These are phyloP conservation scores for Cordyceps tenuipes DNA, from an alignment of 2,329 filamentous ascomycete genomes.

Conservation along the genomic window DNA sequence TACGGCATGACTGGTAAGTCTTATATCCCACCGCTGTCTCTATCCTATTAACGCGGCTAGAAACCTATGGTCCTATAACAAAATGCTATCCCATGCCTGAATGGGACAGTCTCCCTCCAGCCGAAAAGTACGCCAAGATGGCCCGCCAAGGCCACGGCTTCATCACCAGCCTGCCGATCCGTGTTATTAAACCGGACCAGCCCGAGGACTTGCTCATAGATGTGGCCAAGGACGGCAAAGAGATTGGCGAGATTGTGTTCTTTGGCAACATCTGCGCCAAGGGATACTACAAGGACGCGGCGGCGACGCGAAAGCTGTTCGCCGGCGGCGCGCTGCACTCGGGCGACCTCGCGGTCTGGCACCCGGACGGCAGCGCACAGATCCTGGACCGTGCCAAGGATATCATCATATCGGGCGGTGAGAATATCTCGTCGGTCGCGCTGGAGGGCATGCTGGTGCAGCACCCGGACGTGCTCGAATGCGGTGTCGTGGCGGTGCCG, in stretches of 20 bases:
- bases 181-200: conserved; percentile 73
- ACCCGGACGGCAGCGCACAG: conserved; percentile 82
- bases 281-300: conserved; percentile 85
- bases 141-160: conserved; percentile 91
- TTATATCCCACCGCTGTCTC: not conserved
- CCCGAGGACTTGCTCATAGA: conserved; percentile 47
- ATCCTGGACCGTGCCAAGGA: conserved; percentile 94
- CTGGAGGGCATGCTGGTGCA: conserved; percentile 83
- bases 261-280: conserved; percentile 84
- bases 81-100: conserved; percentile 82
- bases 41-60: conserved; percentile 19
- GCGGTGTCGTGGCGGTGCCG: conserved; percentile 77
- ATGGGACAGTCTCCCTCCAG: conserved; percentile 66
- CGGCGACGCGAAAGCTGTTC: conserved; percentile 80
- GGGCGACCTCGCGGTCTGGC: conserved; percentile 89
- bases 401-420: conserved; percentile 94
- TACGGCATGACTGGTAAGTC: conserved; percentile 61
- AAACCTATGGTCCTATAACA: conserved; percentile 94
- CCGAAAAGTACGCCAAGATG: conserved; percentile 83
- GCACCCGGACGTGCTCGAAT: conserved; percentile 85
- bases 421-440: conserved; percentile 93
- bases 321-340: conserved; percentile 79
- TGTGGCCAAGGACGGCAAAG: conserved; percentile 39
- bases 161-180: conserved; percentile 69
- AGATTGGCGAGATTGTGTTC: conserved; percentile 62